Percentiles rank a stretch among this genome's conserved stretches.
phyloP scores from a whole-genome alignment of 257 asterid species.

The Nicotiana undulata region DNA sequence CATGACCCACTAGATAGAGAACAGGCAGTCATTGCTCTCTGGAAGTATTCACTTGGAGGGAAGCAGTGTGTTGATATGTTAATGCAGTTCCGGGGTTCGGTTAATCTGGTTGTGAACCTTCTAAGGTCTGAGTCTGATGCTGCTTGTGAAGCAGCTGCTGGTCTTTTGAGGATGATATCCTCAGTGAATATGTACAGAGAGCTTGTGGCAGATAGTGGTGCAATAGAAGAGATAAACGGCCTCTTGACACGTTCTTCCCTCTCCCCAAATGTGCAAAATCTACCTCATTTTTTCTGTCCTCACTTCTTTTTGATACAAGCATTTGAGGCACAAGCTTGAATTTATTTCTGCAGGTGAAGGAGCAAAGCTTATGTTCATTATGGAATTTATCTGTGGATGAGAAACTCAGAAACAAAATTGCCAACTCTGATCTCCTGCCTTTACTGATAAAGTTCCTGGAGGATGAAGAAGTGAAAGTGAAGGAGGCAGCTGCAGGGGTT shows the following conservation, averaged over 20 bases:
- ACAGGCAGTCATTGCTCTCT: constrained; percentile 64
- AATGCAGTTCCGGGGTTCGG: constrained; percentile 50
- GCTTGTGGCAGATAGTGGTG: constrained; percentile 66
- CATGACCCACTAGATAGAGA: constrained; percentile 71
- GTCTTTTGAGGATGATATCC: constrained; percentile 56
- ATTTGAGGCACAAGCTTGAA: constrained; percentile 17
- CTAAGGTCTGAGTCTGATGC: constrained; percentile 58
- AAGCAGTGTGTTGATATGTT: constrained; percentile 60
- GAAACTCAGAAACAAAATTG: constrained; percentile 45
- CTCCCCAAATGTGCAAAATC: constrained; percentile 44
- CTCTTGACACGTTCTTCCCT: constrained; percentile 49
- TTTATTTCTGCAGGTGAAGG: constrained; percentile 59
- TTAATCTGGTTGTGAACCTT: constrained; percentile 74
- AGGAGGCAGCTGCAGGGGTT: constrained; percentile 69
- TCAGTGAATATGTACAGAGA: constrained; percentile 56
- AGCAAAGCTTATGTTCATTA: constrained; percentile 60
- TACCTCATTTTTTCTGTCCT: neutral
- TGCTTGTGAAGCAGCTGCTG: constrained; percentile 89
- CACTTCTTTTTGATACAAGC: constrained; percentile 7
- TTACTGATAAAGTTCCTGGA: constrained; percentile 56
- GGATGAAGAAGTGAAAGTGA: constrained; percentile 59
- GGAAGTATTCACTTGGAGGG: constrained; percentile 84
- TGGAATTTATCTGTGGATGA: constrained; percentile 85
- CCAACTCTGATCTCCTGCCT: constrained; percentile 51
- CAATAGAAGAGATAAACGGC: constrained; percentile 68